Conservation (phyloP, 768 basidiomycete genomes). For the Boletus vinaceobasis region DNA sequence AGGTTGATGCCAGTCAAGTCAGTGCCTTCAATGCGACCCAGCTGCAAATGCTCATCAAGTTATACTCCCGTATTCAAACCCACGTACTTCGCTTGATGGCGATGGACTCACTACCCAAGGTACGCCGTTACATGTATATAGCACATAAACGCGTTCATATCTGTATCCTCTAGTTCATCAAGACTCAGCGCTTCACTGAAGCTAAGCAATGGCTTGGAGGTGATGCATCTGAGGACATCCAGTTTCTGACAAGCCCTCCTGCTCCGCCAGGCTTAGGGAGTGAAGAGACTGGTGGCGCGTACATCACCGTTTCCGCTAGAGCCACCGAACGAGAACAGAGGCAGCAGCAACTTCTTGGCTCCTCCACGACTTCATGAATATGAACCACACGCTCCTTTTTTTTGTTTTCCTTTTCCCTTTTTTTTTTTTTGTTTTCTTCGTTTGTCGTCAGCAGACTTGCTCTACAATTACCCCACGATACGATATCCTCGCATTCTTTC, state of each 20-base stretch:
- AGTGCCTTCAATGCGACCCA: conserved; percentile 91
- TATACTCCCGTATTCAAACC: conserved; percentile 95
- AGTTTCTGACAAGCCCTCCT: conserved; percentile 52
- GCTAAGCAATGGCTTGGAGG: conserved; percentile 79
- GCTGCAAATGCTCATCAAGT: conserved; percentile 84
- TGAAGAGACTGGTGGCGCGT: conserved; percentile 80
- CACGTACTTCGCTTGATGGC: conserved; percentile 98
- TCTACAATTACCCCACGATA: conserved; percentile 25
- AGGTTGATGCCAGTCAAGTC: conserved; percentile 78
- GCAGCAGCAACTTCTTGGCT: conserved; percentile 23
- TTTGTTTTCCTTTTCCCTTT: background rate
- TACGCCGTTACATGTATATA: conserved; percentile 29
- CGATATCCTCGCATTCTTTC: conserved; percentile 26
- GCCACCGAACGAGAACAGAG: conserved; percentile 62
- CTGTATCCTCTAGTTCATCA: conserved; percentile 64
- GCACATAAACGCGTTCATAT: conserved; percentile 8
- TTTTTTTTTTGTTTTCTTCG: background rate
- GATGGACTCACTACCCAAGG: conserved; percentile 98
- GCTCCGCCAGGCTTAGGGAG: conserved; percentile 66
- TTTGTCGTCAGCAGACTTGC: conserved; percentile 21
- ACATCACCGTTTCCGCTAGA: conserved; percentile 81
- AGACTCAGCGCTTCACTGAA: conserved; percentile 76
- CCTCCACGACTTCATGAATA: conserved; percentile 31
- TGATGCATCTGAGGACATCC: conserved; percentile 63
- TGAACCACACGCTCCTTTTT: conserved; percentile 12